These are phyloP conservation scores for Yamadazyma blattariae DNA, from an alignment of 1,139 yeast genomes.

Conservation along the genomic window DNA sequence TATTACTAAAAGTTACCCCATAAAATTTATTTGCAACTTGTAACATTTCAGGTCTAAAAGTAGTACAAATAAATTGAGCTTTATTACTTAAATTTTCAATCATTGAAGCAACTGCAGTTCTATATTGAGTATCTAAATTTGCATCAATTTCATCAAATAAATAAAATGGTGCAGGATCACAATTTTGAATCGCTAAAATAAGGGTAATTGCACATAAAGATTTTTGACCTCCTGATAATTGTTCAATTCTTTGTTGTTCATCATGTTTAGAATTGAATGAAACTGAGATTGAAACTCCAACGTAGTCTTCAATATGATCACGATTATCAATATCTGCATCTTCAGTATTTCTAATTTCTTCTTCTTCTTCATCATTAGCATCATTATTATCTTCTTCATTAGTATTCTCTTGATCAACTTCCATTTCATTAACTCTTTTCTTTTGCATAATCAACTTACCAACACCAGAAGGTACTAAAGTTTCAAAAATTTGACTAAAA, in stretches of 20 bases:
- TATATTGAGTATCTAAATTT: slow-evolving; percentile 86
- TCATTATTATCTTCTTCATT: slow-evolving; percentile 19
- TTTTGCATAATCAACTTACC: slow-evolving; percentile 72
- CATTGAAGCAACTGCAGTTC: slow-evolving; percentile 82
- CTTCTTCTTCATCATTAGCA: slow-evolving; percentile 19
- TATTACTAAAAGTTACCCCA: slow-evolving; percentile 82
- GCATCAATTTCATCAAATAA: slow-evolving; percentile 96
- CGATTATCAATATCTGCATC: slow-evolving; percentile 17
- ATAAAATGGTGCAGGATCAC: slow-evolving; percentile 97
- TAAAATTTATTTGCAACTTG: slow-evolving; percentile 83
- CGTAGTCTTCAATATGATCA: slow-evolving; percentile 54
- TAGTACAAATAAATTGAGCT: slow-evolving; percentile 94
- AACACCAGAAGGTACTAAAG: slow-evolving; percentile 78
- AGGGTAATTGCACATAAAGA: slow-evolving; percentile 92
- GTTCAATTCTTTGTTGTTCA: slow-evolving; percentile 88
- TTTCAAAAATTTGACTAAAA: slow-evolving; percentile 72
- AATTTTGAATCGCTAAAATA: slow-evolving; percentile 87
- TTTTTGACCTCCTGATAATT: slow-evolving; percentile 94
- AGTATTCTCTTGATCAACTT: background rate
- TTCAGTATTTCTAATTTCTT: slow-evolving; percentile 13
- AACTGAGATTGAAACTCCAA: slow-evolving; percentile 84
- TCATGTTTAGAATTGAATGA: slow-evolving; percentile 86
- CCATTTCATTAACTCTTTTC: slow-evolving; percentile 16
- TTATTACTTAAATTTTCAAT: slow-evolving; percentile 59
- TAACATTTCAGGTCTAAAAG: slow-evolving; percentile 91